These are phyloP conservation scores for Annulohypoxylon moriforme DNA, from an alignment of 495 filamentous ascomycete species.

Conservation along the genomic window DNA sequence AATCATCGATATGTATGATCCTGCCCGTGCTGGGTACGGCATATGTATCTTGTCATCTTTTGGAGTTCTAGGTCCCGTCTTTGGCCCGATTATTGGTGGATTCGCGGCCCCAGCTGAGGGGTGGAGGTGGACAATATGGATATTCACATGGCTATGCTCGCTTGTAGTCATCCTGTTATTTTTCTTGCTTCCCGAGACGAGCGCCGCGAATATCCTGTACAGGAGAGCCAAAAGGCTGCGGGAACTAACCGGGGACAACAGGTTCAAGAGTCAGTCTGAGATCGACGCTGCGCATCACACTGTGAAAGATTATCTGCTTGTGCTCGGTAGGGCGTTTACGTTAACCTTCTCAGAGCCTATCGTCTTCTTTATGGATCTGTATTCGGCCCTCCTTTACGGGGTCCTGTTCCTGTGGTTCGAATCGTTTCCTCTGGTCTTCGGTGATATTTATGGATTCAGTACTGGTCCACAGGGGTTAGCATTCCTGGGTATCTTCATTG, in stretches of 20 bases:
- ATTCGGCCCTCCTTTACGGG: conserved; percentile 75
- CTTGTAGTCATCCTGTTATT: conserved; percentile 41
- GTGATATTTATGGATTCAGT: conserved; percentile 71
- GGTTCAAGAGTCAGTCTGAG: conserved; percentile 47
- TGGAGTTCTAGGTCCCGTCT: conserved; percentile 54
- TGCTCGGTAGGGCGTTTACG: conserved; percentile 50
- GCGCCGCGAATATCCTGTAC: conserved; percentile 49
- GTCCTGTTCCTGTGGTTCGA: conserved; percentile 88
- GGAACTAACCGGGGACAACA: conserved; percentile 46
- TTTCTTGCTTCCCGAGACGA: conserved; percentile 52
- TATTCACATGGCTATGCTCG: conserved; percentile 41
- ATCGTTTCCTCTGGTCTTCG: conserved; percentile 79
- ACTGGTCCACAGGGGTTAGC: conserved; percentile 49
- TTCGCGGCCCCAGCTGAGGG: conserved; percentile 50
- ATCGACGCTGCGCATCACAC: conserved; percentile 45
- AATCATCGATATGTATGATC: conserved; percentile 39
- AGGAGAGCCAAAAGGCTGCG: conserved; percentile 49
- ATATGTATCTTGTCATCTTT: conserved; percentile 41
- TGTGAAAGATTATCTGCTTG: conserved; percentile 39
- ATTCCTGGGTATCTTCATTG: conserved; percentile 47
- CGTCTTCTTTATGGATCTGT: conserved; percentile 56
- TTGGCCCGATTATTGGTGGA: conserved; percentile 59
- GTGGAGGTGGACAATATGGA: conserved; percentile 50
- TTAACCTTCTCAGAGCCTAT: conserved; percentile 51
- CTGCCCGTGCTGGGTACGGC: conserved; percentile 16